Evolutionary conservation across 768 basidiomycete species (phyloP).

Genomic region (Suillus fuscotomentosus): DNA sequence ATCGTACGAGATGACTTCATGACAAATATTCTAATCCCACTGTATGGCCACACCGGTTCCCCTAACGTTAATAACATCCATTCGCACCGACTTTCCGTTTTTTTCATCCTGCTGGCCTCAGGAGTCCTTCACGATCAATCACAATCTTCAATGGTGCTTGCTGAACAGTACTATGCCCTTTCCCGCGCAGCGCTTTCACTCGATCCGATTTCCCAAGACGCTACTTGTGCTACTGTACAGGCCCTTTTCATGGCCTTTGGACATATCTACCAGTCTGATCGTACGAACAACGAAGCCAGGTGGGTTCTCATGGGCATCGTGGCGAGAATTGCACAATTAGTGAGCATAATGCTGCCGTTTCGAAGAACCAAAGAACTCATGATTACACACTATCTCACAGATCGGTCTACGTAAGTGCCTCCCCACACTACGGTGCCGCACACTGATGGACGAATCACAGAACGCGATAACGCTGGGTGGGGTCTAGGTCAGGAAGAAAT

Average conservation of each 20-base stretch:
- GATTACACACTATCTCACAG: constrained; percentile 25
- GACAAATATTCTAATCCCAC: constrained; percentile 35
- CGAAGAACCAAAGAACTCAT: constrained; percentile 5
- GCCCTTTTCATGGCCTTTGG: constrained; percentile 44
- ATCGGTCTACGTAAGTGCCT: constrained; percentile 49
- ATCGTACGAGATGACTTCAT: constrained; percentile 43
- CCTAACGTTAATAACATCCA: constrained; percentile 36
- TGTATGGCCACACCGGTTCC: constrained; percentile 38
- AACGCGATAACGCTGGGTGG: constrained; percentile 51
- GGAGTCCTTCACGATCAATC: constrained; percentile 45
- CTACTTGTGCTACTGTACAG: constrained; percentile 46
- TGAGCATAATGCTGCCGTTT: constrained; percentile 24
- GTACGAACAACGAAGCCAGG: constrained; percentile 41
- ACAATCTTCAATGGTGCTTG: constrained; percentile 28
- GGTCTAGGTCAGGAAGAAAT: constrained; percentile 43
- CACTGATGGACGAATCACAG: constrained; percentile 26
- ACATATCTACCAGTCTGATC: constrained; percentile 42
- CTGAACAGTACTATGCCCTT: constrained; percentile 46
- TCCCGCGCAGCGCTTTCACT: constrained; percentile 47
- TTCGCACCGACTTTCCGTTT: constrained; percentile 48
- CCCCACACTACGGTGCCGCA: background rate
- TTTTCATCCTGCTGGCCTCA: constrained; percentile 50
- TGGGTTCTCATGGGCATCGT: constrained; percentile 50
- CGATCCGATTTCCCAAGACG: constrained; percentile 43
- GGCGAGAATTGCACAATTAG: constrained; percentile 42